A percentile compares a stretch with the other conserved stretches of the same genome.
These are phyloP conservation scores for Cutaneotrichosporon sp. DNA, from an alignment of 1,284 basidiomycete species.

Conservation along the genomic window DNA sequence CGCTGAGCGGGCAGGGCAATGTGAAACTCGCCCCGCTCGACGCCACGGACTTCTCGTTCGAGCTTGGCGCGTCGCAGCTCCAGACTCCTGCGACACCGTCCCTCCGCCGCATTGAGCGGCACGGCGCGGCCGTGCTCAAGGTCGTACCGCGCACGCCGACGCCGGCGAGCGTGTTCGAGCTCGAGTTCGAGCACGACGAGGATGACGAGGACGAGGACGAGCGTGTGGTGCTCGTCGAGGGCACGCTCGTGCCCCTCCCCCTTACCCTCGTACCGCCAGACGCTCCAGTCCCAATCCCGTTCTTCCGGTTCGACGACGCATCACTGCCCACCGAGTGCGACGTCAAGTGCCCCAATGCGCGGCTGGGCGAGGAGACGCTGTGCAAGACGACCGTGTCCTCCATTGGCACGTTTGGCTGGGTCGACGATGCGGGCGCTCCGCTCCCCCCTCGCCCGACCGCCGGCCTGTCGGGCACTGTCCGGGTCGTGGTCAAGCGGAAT, in stretches of 20 bases:
- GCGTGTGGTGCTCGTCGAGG: slow-evolving; percentile 16
- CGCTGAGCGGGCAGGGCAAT: not conserved
- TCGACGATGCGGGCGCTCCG: slow-evolving; percentile 8
- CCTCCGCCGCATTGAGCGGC: slow-evolving; percentile 6
- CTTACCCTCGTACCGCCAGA: slow-evolving; percentile 24
- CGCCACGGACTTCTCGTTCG: slow-evolving; percentile 39
- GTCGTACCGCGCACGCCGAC: slow-evolving; percentile 11
- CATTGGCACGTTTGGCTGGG: slow-evolving; percentile 24
- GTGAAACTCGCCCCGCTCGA: slow-evolving; percentile 11
- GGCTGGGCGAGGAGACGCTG: not conserved
- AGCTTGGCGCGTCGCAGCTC: slow-evolving; percentile 17
- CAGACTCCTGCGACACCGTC: slow-evolving; percentile 5
- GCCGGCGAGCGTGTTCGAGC: slow-evolving; percentile 21
- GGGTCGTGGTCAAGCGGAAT: slow-evolving; percentile 19
- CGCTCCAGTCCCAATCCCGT: slow-evolving; percentile 26
- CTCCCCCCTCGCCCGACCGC: not conserved
- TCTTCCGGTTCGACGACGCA: slow-evolving; percentile 22
- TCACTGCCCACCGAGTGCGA: slow-evolving; percentile 4
- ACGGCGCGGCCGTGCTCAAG: not conserved
- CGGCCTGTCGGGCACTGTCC: slow-evolving; percentile 24
- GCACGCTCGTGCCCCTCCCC: slow-evolving; percentile 25
- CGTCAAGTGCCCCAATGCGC: slow-evolving; percentile 7
- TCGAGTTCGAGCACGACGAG: slow-evolving; percentile 17
- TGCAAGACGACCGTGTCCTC: slow-evolving; percentile 4
- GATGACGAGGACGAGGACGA: slow-evolving; percentile 12